phyloP scores from a whole-genome alignment of 768 basidiomycete genomes.

The Termitomyces sp. region DNA sequence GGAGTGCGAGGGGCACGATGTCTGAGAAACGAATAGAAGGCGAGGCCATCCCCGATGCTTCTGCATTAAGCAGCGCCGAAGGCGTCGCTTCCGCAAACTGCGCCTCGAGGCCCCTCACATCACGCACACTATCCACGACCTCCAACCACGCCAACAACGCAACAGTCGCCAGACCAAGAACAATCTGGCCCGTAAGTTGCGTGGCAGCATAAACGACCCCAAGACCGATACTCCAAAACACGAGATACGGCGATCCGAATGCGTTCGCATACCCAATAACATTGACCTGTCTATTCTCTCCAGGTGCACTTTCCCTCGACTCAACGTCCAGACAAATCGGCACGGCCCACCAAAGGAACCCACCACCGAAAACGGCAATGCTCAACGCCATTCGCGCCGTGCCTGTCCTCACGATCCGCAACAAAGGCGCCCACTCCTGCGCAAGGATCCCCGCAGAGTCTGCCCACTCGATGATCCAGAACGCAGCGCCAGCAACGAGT shows the following conservation, averaged over 20 bases:
- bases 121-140: slow-evolving; percentile 74
- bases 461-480: slow-evolving; percentile 82
- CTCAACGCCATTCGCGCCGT: slow-evolving; percentile 53
- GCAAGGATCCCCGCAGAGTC: slow-evolving; percentile 50
- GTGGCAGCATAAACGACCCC: slow-evolving; percentile 56
- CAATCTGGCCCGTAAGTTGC: slow-evolving; percentile 81
- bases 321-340: slow-evolving; percentile 72
- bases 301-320: slow-evolving; percentile 22
- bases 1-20: slow-evolving; percentile 64
- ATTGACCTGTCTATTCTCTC: slow-evolving; percentile 36
- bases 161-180: slow-evolving; percentile 55
- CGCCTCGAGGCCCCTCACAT: slow-evolving; percentile 49
- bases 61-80: slow-evolving; percentile 32
- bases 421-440: slow-evolving; percentile 28
- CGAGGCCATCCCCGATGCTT: slow-evolving; percentile 21
- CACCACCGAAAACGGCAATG: slow-evolving; percentile 45
- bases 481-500: slow-evolving; percentile 52
- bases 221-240: slow-evolving; percentile 72
- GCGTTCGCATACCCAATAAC: slow-evolving; percentile 88
- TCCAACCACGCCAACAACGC: slow-evolving; percentile 77
- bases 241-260: slow-evolving; percentile 80
- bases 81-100: slow-evolving; percentile 46
- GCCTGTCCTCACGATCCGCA: slow-evolving; percentile 54
- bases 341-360: slow-evolving; percentile 60
- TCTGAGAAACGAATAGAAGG: slow-evolving; percentile 56